Evolutionary conservation across 1,139 yeast genomes (phyloP).

Genomic region (Blastobotrys arbuscula): DNA sequence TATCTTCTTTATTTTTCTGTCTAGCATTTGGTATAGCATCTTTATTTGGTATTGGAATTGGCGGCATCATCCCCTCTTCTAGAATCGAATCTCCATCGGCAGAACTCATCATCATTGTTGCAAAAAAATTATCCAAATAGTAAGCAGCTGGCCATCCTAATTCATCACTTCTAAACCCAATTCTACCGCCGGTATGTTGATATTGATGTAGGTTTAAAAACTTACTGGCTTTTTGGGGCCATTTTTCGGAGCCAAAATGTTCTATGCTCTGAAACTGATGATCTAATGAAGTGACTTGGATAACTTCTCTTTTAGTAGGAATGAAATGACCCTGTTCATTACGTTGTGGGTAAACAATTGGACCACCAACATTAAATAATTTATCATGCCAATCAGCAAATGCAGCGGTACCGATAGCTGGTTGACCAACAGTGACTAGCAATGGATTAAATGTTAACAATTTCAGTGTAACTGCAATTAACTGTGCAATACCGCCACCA

Average conservation of each 20-base stretch:
- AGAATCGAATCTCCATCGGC: background rate
- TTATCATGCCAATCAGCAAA: slow-evolving; percentile 8
- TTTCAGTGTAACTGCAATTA: slow-evolving; percentile 5
- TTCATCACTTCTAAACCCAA: slow-evolving; percentile 4
- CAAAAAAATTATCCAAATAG: slow-evolving; percentile 5
- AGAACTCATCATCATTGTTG: background rate
- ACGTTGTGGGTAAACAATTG: background rate
- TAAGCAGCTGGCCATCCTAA: slow-evolving; percentile 4
- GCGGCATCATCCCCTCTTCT: background rate
- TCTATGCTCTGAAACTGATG: slow-evolving; percentile 6
- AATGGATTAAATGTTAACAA: slow-evolving; percentile 1
- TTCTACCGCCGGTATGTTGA: slow-evolving; percentile 4
- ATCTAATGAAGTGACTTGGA: slow-evolving; percentile 6
- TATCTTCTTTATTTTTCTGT: background rate
- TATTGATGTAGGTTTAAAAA: slow-evolving; percentile 1
- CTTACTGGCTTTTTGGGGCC: slow-evolving; percentile 1
- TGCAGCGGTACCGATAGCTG: slow-evolving; percentile 8
- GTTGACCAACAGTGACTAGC: slow-evolving; percentile 7
- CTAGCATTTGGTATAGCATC: background rate
- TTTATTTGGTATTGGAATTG: background rate
- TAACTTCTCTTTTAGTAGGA: slow-evolving; percentile 4
- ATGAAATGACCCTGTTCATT: background rate
- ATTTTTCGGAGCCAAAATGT: slow-evolving; percentile 5
- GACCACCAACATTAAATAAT: slow-evolving; percentile 3
- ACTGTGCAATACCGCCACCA: slow-evolving; percentile 8